Percentiles rank a stretch among this genome's conserved stretches.
phyloP scores from a whole-genome alignment of 306 rosid genomes.

The Mucuna pruriens region DNA sequence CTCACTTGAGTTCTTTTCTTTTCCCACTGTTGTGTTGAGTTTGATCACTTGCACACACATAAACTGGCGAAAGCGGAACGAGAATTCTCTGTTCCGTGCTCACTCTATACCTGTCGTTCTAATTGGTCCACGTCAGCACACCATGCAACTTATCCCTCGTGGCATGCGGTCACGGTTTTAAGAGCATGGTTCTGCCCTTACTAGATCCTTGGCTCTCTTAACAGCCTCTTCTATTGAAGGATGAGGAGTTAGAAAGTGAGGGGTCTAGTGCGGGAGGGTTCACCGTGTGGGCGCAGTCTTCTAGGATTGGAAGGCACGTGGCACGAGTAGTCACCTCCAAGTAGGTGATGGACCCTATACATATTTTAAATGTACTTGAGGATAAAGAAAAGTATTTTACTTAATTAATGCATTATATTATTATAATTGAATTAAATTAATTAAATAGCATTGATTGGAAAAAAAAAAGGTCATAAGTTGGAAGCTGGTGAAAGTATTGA shows the following conservation, averaged over 20 bases:
- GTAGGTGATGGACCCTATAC: background rate
- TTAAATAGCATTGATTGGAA: background rate
- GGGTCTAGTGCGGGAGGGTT: conserved; percentile 10
- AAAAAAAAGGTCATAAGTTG: background rate
- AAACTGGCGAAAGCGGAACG: background rate
- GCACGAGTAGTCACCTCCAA: background rate
- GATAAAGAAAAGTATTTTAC: background rate
- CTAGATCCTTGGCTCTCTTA: background rate
- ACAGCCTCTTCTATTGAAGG: background rate
- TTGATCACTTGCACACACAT: background rate
- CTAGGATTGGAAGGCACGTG: background rate
- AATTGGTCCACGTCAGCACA: conserved; percentile 5
- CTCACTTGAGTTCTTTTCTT: background rate
- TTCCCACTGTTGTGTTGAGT: background rate
- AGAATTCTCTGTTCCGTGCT: background rate
- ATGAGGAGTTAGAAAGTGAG: background rate
- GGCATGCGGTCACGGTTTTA: background rate
- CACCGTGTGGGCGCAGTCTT: background rate
- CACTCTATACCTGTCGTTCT: background rate
- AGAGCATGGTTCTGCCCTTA: background rate
- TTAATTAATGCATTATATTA: background rate
- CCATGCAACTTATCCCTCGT: conserved; percentile 7
- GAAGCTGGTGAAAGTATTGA: background rate
- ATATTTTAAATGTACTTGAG: background rate
- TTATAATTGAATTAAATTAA: background rate